Evolutionary conservation across 2,329 filamentous ascomycete genomes (phyloP), one percentile per base, ranked within the genome.

Genomic region (Aspergillus sergii): DNA sequence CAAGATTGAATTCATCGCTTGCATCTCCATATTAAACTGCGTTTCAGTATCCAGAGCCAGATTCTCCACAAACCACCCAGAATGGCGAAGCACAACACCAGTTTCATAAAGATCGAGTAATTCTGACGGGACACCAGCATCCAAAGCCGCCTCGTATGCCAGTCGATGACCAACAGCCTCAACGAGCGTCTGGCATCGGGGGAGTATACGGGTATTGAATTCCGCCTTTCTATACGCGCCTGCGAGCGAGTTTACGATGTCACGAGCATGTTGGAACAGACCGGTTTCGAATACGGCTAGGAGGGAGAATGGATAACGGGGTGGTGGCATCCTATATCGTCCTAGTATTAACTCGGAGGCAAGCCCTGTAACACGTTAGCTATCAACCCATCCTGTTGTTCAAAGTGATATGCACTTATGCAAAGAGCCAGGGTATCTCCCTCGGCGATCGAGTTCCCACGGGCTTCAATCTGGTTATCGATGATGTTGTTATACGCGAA

Each of bases 291-390:
- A 68, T 11, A 46, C 60, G 10, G 68, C 67, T 14, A 73, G n/a
- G 2, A 66, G 34, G 7, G 59, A 59, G 12, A 12, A 36, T 5
- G 69, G 63, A 16, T 62, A n/a, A 1, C 46, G 57, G 4, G 69
- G 50, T 4, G 61, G 21, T 0, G 71, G 71, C 19, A 72, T 34
- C 28, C 59, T 19, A 41, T 70, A 73, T 23, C 69, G 65, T 10
- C 66, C 67, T 19, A 72, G 46, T 2, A 72, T 58, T 7, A 73
- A 57, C 32, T 72, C 71, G 8, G 68, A 63, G 8, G 66, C 71
- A 4, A 72, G 64, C 28, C 70, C 69, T 72, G 12, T 45, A 32
- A 16, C 2, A 19, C 14, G 14, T 59, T n/a, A 57, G 39, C 9
- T 56, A 26, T 14, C 34, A 39, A 1, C 3, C 12, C 4, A 12